These are phyloP conservation scores for Chlorella sp. DNA, from an alignment of 139 green algal species.

Conservation along the genomic window DNA sequence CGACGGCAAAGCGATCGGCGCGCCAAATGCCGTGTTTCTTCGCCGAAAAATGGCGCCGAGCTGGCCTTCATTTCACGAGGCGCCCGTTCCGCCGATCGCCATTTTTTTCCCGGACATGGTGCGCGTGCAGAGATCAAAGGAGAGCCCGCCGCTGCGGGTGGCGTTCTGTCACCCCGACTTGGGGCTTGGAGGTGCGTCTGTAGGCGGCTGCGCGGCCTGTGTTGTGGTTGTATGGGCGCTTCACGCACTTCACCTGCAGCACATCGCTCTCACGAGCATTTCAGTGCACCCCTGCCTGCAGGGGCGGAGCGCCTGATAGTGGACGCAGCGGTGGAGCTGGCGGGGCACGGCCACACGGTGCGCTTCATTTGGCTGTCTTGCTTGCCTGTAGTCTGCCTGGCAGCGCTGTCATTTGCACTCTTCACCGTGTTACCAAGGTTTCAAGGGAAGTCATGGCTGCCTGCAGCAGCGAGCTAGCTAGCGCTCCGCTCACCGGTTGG, in stretches of 20 bases:
- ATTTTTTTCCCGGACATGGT: background rate
- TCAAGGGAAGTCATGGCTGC: background rate
- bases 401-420: background rate
- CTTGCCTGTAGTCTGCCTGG: background rate
- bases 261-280: background rate
- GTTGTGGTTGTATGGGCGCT: background rate
- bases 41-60: too few relatives aligned
- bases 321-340: constrained; percentile 92
- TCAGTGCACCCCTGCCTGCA: constrained; percentile 2
- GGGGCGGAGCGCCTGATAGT: constrained; percentile 96
- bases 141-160: constrained; percentile 56
- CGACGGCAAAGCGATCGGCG: too few relatives aligned
- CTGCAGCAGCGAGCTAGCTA: background rate
- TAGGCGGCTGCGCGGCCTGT: background rate
- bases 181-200: constrained; percentile 78
- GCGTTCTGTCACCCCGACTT: constrained; percentile 96
- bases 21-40: too few relatives aligned
- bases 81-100: background rate
- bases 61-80: too few relatives aligned
- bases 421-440: too few relatives aligned
- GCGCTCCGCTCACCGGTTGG: background rate
- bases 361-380: background rate
- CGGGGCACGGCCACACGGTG: constrained; percentile 74
- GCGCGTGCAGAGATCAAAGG: background rate
- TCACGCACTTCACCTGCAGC: background rate